Evolutionary conservation across 179 eudicot species (phyloP).

Genomic region (Drosera spatulata): DNA sequence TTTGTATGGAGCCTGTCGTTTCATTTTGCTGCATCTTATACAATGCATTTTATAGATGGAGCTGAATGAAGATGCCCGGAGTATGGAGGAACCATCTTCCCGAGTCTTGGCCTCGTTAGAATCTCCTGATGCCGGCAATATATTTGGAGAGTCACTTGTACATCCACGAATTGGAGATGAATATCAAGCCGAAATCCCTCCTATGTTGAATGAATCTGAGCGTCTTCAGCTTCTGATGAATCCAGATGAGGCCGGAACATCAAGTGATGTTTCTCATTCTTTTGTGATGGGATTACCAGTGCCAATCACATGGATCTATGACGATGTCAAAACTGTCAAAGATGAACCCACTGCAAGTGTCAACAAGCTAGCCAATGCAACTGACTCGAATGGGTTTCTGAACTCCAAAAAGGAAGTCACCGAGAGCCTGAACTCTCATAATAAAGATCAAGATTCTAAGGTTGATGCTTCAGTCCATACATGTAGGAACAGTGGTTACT

Average conservation of each 20-base stretch:
- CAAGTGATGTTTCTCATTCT: slow-evolving; percentile 12
- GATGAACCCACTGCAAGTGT: slow-evolving; percentile 11
- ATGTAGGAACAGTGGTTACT: slow-evolving; percentile 7
- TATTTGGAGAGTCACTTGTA: slow-evolving; percentile 44
- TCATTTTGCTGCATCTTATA: too few species aligned
- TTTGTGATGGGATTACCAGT: slow-evolving; percentile 45
- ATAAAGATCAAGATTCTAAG: not conserved
- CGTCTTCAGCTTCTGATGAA: slow-evolving; percentile 18
- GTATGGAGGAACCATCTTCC: slow-evolving; percentile 23
- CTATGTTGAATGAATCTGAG: slow-evolving; percentile 22
- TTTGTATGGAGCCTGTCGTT: too few species aligned
- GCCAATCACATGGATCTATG: slow-evolving; percentile 43
- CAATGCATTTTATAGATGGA: slow-evolving; percentile 35
- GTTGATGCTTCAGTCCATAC: not conserved
- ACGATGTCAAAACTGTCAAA: slow-evolving; percentile 11
- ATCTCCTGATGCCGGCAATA: slow-evolving; percentile 21
- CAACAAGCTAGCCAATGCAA: not conserved
- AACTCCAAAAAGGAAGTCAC: not conserved
- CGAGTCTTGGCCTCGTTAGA: slow-evolving; percentile 27
- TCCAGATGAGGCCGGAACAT: slow-evolving; percentile 21
- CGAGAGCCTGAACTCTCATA: too few species aligned
- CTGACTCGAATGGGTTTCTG: not conserved
- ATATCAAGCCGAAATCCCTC: slow-evolving; percentile 61
- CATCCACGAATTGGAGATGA: slow-evolving; percentile 62
- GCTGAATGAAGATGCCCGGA: slow-evolving; percentile 28